phyloP scores from a whole-genome alignment of 179 eudicot genomes.

The Spinacia oleracea region DNA sequence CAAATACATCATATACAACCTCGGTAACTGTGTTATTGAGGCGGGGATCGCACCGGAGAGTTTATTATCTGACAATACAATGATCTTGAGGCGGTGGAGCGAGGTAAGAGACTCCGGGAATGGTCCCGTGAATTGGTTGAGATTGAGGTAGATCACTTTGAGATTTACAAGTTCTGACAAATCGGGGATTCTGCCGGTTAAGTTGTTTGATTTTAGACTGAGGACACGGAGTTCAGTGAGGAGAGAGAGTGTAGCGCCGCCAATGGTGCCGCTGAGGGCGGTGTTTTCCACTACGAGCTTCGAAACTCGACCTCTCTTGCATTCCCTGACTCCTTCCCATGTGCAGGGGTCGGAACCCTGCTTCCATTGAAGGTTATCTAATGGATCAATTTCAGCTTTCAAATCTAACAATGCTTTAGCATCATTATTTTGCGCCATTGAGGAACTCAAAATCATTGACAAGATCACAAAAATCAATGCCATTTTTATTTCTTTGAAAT shows the following conservation, averaged over 20 bases:
- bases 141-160: slow-evolving; percentile 37
- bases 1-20: slow-evolving; percentile 55
- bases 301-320: slow-evolving; percentile 58
- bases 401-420: slow-evolving; percentile 48
- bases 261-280: slow-evolving; percentile 50
- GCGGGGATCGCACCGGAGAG: slow-evolving; percentile 49
- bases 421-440: slow-evolving; percentile 32
- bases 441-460: background rate
- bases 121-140: slow-evolving; percentile 30
- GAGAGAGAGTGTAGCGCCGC: slow-evolving; percentile 34
- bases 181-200: slow-evolving; percentile 45
- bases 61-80: slow-evolving; percentile 34
- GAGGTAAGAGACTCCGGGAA: slow-evolving; percentile 36
- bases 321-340: slow-evolving; percentile 77
- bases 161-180: slow-evolving; percentile 38
- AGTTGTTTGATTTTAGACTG: slow-evolving; percentile 48
- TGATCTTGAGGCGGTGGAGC: slow-evolving; percentile 38
- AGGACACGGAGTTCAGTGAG: slow-evolving; percentile 62
- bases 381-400: slow-evolving; percentile 50
- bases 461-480: background rate
- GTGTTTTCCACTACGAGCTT: slow-evolving; percentile 73
- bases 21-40: slow-evolving; percentile 31
- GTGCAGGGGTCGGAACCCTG: slow-evolving; percentile 46
- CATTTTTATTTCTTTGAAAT: slow-evolving; percentile 7
- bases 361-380: slow-evolving; percentile 50